Conservation (phyloP, 176 grass and related monocot genomes). For the Echinochloa phyllopogon region DNA sequence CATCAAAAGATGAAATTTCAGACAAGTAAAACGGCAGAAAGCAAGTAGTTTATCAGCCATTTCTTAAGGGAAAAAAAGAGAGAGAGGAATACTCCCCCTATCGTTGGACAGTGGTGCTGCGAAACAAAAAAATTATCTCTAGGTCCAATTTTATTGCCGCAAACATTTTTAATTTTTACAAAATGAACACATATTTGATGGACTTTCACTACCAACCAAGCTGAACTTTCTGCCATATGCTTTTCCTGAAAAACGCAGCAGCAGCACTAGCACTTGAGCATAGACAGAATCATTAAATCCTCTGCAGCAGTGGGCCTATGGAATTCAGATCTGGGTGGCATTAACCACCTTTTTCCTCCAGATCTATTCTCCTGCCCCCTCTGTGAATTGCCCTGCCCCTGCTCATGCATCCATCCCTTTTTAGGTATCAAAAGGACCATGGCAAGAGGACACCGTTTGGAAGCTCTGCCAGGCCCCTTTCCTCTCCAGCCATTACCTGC, state of each 20-base stretch:
- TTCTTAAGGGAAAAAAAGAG: neutral
- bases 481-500: conserved; percentile 38
- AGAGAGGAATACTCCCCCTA: neutral
- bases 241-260: conserved; percentile 37
- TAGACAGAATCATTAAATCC: conserved; percentile 58
- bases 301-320: conserved; percentile 10
- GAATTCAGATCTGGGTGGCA: conserved; percentile 52
- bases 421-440: conserved; percentile 45
- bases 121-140: neutral
- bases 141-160: neutral
- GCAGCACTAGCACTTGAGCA: conserved; percentile 1
- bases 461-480: conserved; percentile 39
- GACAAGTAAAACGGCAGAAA: too few relatives aligned
- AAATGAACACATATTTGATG: conserved; percentile 1
- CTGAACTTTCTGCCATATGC: conserved; percentile 43
- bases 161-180: neutral
- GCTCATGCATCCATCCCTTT: conserved; percentile 46
- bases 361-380: conserved; percentile 38
- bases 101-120: neutral
- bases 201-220: neutral
- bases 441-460: conserved; percentile 44
- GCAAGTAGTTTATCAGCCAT: too few relatives aligned
- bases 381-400: conserved; percentile 23
- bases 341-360: conserved; percentile 41
- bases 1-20: too few relatives aligned